Base-by-base conservation (phyloP, 2,329 filamentous ascomycete genomes). In the Thielaviopsis populi region DNA sequence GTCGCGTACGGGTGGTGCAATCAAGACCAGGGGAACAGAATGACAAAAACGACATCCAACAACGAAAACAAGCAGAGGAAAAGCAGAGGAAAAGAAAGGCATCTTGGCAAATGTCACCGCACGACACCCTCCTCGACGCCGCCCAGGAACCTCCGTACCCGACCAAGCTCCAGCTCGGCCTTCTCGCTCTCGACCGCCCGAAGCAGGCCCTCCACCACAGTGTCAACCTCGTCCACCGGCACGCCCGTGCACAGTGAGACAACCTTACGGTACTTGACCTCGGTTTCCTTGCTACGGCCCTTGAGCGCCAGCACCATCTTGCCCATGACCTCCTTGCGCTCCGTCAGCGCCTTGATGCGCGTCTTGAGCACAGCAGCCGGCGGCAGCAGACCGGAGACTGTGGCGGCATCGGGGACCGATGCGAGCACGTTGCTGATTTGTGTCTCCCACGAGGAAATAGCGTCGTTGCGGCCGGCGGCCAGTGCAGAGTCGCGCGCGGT, bases 141-240 rank as follows among this genome's bases (percentile, higher is more conserved):
- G 37, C 86, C 82, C 64, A 95, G 76, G 71, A 95, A 95, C 62
- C 91, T 83, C 69, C 87, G 79, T 13, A 95, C 87, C 8, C 90
- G 77, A 0, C 82, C 83, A 8, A 92, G 83, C 71, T 95, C 89
- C 0, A 90, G 77, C 69, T 89, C 87, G 7, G 83, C 82, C 63
- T 80, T 82, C 72, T 96, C 91, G 70, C 91, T 95, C 74, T 96
- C 92, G 2, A 97, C 87, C 1, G 94, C 94, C 67, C 89, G 84
- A 58, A 95, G 83, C 53, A 99, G 77, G 2, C 85, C 84, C 62
- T 90, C 88, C 0, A 96, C 79, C 61, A 91, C 82, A 65, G 83
- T 82, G 69, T 97, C 94, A 15, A 97, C 88, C 65, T 89, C 83
- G 8, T 80, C 79, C 67, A 95, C 90, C 0, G 83, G 80, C 41